Base-by-base conservation (phyloP, 768 basidiomycete species). In the Lactarius hatsudake region DNA sequence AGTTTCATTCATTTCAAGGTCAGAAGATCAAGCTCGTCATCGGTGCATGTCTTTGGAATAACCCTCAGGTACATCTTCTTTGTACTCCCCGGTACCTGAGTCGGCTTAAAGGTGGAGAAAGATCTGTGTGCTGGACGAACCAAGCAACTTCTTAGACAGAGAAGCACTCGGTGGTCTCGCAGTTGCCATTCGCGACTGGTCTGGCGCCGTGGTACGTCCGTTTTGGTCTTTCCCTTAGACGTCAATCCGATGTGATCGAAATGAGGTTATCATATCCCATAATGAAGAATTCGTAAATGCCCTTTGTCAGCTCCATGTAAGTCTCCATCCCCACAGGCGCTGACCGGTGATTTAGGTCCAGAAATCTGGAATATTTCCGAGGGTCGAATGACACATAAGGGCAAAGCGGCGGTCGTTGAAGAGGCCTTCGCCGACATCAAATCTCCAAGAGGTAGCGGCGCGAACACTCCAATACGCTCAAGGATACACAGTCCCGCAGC, bases 1-100 rank as follows among this genome's bases (percentile, higher is more conserved):
- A 36, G n/a, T 72, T 63, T 69, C 67, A 28, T 69, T 62, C 61
- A 38, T 38, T 43, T 63, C 17, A 64, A 91, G 89, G 90, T 68
- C 96, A 98, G 77, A 98, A 98, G 79, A 97, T 98, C 80, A 97
- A 98, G 81, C 83, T 94, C 55, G 94, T 95, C 62, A 90, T 94
- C 71, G 96, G 91, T 18, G 96, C 96, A 32, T 94, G 96, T 75
- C 83, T 97, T 64, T 98, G 96, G 94, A 94, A 94, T 78, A 95
- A 94, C 75, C 93, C 94, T 18, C 93, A 96, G 82, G 88, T 92
- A 74, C 66, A 79, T 51, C 66, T 40, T 40, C 54, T 18, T 66
- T 40, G 56, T 26, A 17, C 45, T 53, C 42, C 61, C 7, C 54
- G 61, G 42, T 59, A 40, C 40, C 32, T 54, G 69, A 59, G 69